Conservation (phyloP, 1,139 yeast species). For the Lodderomyces elongisporus region DNA sequence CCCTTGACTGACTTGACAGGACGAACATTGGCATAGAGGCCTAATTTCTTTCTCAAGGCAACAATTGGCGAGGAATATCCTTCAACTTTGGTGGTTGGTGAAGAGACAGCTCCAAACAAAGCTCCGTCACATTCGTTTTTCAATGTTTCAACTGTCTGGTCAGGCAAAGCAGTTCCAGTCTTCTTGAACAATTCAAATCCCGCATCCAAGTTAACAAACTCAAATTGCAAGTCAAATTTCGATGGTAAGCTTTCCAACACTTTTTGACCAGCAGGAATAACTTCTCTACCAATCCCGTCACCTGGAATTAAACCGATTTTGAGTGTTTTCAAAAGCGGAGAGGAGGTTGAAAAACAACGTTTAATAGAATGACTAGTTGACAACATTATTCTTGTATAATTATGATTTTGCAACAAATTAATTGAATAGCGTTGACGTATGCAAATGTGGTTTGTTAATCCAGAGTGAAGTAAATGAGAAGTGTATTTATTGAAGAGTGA, state of each 20-base stretch:
- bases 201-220: constrained; percentile 84
- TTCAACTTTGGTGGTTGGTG: constrained; percentile 88
- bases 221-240: constrained; percentile 70
- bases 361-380: background rate
- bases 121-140: constrained; percentile 91
- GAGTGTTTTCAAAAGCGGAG: constrained; percentile 29
- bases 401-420: background rate
- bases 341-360: constrained; percentile 35
- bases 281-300: constrained; percentile 97
- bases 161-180: constrained; percentile 94
- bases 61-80: constrained; percentile 98
- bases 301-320: constrained; percentile 80
- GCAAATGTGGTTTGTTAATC: no score
- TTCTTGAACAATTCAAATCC: constrained; percentile 90
- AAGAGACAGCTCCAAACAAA: constrained; percentile 92
- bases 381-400: background rate
- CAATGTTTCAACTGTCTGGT: constrained; percentile 78
- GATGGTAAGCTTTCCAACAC: constrained; percentile 78
- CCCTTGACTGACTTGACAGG: constrained; percentile 93
- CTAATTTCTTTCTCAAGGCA: constrained; percentile 91
- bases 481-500: no score
- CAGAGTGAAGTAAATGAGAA: no score
- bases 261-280: constrained; percentile 89
- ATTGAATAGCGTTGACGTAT: no score
- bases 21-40: constrained; percentile 92